Evolutionary conservation across 108 stramenopile genomes (phyloP), one percentile per base, ranked within the genome.

Genomic region (Heterococcus sp.): DNA sequence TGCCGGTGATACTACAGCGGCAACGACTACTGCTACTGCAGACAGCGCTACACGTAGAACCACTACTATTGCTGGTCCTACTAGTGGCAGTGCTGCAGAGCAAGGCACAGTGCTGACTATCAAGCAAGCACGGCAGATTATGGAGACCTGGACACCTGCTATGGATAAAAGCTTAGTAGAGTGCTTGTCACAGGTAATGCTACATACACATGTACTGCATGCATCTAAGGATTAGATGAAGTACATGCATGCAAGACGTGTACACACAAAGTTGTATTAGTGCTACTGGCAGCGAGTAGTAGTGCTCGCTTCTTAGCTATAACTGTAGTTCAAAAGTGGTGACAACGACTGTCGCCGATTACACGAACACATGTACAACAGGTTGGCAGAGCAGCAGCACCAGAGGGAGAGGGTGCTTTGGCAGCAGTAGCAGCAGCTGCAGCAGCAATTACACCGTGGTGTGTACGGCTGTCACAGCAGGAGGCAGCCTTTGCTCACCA

Each of bases 151-250:
- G 79, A 81, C 79, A 8, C 69, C 65, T 28, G 70, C 63, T 65
- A 69, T 81, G 79, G 79, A 81, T 33, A 39, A 35, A 21, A 32
- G 72, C 35, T 65, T 81, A 8, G 63, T 81, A 32, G 72, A 81
- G 37, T 65, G 72, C 26, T 63, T 81, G 26, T 71, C 46, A 21
- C 14, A 58, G 46, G 46, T 58, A 58, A 65, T n/a, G n/a, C n/a
- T n/a, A n/a, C n/a, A n/a, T n/a, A n/a, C n/a, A n/a, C n/a, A n/a
- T n/a, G n/a, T n/a, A n/a, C n/a, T n/a, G n/a, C n/a, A n/a, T n/a
- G n/a, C n/a, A n/a, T n/a, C n/a, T n/a, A n/a, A n/a, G n/a, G n/a
- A n/a, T n/a, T n/a, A n/a, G n/a, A n/a, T n/a, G n/a, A n/a, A n/a
- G n/a, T n/a, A n/a, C n/a, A n/a, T n/a, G n/a, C n/a, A n/a, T n/a